Evolutionary conservation across 108 stramenopile species (phyloP), one percentile per base, ranked within the genome.

Genomic region (Nannochloropsis salina): DNA sequence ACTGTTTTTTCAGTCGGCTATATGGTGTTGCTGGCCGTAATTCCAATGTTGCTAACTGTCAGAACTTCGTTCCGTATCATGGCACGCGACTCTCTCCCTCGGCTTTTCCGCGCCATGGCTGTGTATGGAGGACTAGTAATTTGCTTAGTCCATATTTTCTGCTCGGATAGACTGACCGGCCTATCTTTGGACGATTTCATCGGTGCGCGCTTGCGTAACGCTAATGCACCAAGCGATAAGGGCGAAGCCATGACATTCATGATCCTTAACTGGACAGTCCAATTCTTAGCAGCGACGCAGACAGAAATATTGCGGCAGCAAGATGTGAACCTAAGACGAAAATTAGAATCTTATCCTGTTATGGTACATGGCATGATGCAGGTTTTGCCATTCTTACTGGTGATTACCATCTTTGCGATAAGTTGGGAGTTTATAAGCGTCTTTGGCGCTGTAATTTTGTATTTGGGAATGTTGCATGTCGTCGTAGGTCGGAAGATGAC

Each of bases 21-120:
- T n/a, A 74, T 74, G 61, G n/a, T 74, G 20, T 74, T 74, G 61
- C 8, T 74, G 61, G 61, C 61, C 8, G 8, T 74, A 4, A 74
- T 74, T 15, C 61, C 61, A 0, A 15, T 74, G 15, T 15, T n/a
- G n/a, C n/a, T 74, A 15, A n/a, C n/a, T n/a, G 2, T 74, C 61
- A n/a, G 2, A 15, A 8, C 15, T 3, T 74, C 61, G 5, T 74
- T n/a, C 61, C 61, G 61, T n/a, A 74, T 8, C 61, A 74, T 74
- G n/a, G 15, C 61, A n/a, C 61, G 61, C 61, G 20, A 74, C 5
- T 15, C 8, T 3, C n/a, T 74, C 61, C 61, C 61, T n/a, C 61
- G 61, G 20, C 61, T 74, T n/a, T 74, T 74, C 61, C 61, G 61
- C 15, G 61, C 61, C 61, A 74, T 74, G 61, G 61, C 61, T 74